Conservation (phyloP, 2,329 filamentous ascomycete species). For the Diaporthe humulicola region DNA sequence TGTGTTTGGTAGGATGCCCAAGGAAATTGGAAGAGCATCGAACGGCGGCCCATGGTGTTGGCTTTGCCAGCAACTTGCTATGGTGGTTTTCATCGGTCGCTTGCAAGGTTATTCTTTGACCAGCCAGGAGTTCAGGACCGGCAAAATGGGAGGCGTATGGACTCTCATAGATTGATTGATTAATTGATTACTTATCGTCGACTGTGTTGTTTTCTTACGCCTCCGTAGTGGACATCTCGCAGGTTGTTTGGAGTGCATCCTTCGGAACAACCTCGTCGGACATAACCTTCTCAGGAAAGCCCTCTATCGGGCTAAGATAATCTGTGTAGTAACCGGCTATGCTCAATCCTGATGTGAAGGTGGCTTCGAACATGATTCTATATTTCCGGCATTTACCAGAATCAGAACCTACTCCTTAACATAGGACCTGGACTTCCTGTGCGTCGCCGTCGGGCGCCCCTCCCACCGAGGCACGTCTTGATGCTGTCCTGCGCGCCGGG, state of each 20-base stretch:
- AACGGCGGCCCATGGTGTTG: neutral
- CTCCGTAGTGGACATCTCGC: no score
- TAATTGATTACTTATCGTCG: neutral
- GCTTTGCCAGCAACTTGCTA: neutral
- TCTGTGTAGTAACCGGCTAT: neutral
- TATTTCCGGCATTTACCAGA: neutral
- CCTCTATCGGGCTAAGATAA: no score
- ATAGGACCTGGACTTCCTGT: conserved; percentile 31
- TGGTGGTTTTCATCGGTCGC: neutral
- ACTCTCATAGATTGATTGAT: neutral
- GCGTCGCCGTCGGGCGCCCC: conserved; percentile 35
- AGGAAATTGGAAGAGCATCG: neutral
- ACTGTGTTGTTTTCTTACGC: neutral
- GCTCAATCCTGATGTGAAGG: neutral
- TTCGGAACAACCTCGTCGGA: no score
- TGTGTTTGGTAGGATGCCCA: neutral
- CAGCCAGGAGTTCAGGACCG: conserved; percentile 37
- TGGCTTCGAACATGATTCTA: neutral
- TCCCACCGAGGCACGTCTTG: conserved; percentile 35
- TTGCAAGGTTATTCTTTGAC: neutral
- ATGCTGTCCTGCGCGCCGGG: neutral
- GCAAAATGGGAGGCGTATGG: neutral
- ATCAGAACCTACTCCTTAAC: neutral
- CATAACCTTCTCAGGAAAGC: no score
- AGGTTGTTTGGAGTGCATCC: no score